Evolutionary conservation across 2,329 filamentous ascomycete species (phyloP).

Genomic region (Fusarium solani-melongenae): DNA sequence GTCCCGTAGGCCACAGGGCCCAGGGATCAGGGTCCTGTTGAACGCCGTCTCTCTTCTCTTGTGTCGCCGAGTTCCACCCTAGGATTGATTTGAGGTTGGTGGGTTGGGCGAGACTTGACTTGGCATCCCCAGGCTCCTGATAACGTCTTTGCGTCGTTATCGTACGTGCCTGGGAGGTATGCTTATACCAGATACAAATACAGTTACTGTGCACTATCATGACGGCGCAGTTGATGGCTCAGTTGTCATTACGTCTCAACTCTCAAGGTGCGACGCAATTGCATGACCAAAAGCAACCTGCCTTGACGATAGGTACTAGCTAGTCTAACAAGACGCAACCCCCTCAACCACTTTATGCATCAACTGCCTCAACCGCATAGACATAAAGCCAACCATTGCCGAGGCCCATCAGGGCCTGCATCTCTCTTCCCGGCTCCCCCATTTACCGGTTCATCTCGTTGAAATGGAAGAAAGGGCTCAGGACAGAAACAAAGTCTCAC

Average conservation of each 20-base stretch:
- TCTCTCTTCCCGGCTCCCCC: conserved; percentile 11
- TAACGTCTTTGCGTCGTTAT: conserved; percentile 14
- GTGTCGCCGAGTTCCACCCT: conserved; percentile 25
- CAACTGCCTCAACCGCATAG: conserved; percentile 19
- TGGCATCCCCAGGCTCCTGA: conserved; percentile 14
- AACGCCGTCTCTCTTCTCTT: conserved; percentile 7
- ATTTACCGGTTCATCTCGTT: conserved; percentile 2
- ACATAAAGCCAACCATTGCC: conserved; percentile 13
- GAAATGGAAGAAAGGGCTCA: conserved; percentile 2
- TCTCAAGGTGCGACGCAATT: conserved; percentile 11
- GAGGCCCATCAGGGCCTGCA: not conserved
- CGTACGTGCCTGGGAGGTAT: not conserved
- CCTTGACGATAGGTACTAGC: not conserved
- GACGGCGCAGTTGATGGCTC: conserved; percentile 1
- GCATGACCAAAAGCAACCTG: conserved; percentile 15
- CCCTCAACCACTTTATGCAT: conserved; percentile 4
- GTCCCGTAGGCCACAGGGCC: conserved; percentile 5
- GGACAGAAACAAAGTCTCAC: conserved; percentile 30
- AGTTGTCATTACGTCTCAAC: conserved; percentile 15
- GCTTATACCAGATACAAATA: not conserved
- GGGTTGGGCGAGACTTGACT: conserved; percentile 6
- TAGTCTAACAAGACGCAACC: conserved; percentile 5
- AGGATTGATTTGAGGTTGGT: conserved; percentile 2
- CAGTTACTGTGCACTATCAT: conserved; percentile 14
- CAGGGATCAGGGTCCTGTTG: conserved; percentile 26